A percentile compares a stretch with the other conserved stretches of the same genome.
phyloP scores from a whole-genome alignment of 2,329 filamentous ascomycete species.

The Corynespora cassiicola region DNA sequence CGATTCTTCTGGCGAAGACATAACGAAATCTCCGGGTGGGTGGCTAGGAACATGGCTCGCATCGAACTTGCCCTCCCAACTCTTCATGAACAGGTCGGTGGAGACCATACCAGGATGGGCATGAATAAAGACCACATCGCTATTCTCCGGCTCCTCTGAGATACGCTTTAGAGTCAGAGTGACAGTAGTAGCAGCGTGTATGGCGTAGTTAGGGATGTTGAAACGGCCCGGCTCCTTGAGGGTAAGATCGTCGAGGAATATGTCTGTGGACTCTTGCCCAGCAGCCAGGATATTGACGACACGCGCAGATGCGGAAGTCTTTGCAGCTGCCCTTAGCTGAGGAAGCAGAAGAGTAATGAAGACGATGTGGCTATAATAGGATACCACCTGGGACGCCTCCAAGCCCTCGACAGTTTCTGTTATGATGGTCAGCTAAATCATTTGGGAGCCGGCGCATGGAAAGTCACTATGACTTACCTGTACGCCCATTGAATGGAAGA shows the following conservation, averaged over 20 bases:
- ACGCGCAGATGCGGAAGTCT: slow-evolving; percentile 12
- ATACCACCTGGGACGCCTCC: slow-evolving; percentile 48
- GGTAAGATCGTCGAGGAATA: slow-evolving; percentile 43
- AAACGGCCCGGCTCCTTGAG: slow-evolving; percentile 43
- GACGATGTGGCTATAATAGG: slow-evolving; percentile 54
- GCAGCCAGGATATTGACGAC: slow-evolving; percentile 47
- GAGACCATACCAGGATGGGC: slow-evolving; percentile 44
- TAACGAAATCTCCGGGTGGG: no score
- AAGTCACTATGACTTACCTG: slow-evolving; percentile 31
- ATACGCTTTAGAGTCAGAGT: slow-evolving; percentile 42
- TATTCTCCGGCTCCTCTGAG: slow-evolving; percentile 32
- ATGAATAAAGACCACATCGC: slow-evolving; percentile 44
- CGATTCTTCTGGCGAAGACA: no score
- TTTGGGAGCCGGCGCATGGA: no score
- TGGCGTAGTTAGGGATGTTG: slow-evolving; percentile 42
- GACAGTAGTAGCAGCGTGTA: slow-evolving; percentile 35
- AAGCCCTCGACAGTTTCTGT: slow-evolving; percentile 46
- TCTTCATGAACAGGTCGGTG: no score
- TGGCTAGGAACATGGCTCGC: no score
- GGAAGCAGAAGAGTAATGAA: slow-evolving; percentile 52
- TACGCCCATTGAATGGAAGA: slow-evolving; percentile 48
- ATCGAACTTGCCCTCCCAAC: no score
- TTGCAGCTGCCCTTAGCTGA: slow-evolving; percentile 43
- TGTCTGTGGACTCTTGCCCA: slow-evolving; percentile 33
- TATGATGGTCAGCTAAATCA: no score